Evolutionary conservation across 495 filamentous ascomycete species (phyloP).

Genomic region (Penicillium nucicola): DNA sequence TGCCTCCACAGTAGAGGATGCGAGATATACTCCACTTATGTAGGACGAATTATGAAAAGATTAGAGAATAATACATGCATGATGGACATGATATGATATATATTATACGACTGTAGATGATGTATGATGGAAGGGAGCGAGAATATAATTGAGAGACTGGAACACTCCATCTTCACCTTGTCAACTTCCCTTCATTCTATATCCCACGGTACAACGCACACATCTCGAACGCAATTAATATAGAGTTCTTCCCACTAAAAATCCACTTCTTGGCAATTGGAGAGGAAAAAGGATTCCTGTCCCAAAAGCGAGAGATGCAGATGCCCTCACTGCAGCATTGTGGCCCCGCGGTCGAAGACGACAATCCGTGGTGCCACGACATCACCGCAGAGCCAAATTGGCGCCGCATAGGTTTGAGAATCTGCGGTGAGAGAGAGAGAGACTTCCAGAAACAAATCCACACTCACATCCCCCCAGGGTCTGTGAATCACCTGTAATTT

Average conservation of each 20-base stretch:
- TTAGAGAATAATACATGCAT: conserved; percentile 42
- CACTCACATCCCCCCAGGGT: too few relatives aligned
- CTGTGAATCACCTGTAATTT: neutral
- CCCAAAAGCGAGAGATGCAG: conserved; percentile 23
- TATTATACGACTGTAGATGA: neutral
- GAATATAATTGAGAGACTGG: too few relatives aligned
- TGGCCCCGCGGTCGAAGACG: conserved; percentile 13
- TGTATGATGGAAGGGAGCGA: too few relatives aligned
- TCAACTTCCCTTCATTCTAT: too few relatives aligned
- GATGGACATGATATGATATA: neutral
- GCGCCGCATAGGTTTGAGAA: conserved; percentile 14
- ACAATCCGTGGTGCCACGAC: conserved; percentile 40
- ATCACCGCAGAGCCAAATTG: conserved; percentile 32
- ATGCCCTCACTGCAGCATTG: conserved; percentile 16
- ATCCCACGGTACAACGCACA: too few relatives aligned
- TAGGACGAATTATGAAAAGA: conserved; percentile 47
- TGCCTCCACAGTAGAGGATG: conserved; percentile 61
- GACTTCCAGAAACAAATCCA: too few relatives aligned
- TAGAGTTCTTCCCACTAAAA: neutral
- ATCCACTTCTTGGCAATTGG: neutral
- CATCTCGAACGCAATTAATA: too few relatives aligned
- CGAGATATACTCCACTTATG: conserved; percentile 19
- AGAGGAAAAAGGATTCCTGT: neutral
- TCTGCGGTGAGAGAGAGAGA: conserved; percentile 8
- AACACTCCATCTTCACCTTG: too few relatives aligned